phyloP scores from a whole-genome alignment of 306 rosid genomes.

The Cicer pinnatifidum region DNA sequence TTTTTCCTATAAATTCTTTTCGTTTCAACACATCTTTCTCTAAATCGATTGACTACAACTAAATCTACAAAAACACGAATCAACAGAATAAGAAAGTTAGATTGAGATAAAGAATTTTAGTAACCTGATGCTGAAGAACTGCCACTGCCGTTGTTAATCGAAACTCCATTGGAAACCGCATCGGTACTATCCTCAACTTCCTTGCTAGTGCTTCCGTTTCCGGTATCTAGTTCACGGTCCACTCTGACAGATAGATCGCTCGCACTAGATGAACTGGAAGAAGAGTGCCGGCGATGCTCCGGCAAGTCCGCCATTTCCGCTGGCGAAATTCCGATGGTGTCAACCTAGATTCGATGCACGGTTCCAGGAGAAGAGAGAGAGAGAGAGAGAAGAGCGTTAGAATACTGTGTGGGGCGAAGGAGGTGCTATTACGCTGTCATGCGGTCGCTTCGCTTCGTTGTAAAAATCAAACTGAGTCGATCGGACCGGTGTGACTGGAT shows the following conservation, averaged over 20 bases:
- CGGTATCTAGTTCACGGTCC: conserved; percentile 40
- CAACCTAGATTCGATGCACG: conserved; percentile 53
- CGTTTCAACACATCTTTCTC: not conserved
- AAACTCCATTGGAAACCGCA: conserved; percentile 43
- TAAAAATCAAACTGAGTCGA: not conserved
- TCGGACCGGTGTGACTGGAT: not conserved
- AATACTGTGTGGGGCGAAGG: not conserved
- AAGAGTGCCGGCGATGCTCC: conserved; percentile 50
- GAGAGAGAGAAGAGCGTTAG: not conserved
- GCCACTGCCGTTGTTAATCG: conserved; percentile 38
- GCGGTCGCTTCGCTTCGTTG: not conserved
- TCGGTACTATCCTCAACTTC: conserved; percentile 41
- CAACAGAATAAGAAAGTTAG: conserved; percentile 15
- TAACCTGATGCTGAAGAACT: conserved; percentile 62
- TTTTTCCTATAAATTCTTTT: not conserved
- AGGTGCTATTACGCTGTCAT: conserved; percentile 4
- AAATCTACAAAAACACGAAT: conserved; percentile 24
- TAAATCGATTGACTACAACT: not conserved
- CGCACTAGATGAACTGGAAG: conserved; percentile 45
- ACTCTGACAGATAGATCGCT: conserved; percentile 49
- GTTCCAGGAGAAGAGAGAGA: conserved; percentile 18
- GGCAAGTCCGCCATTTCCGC: conserved; percentile 62
- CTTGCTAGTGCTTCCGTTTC: conserved; percentile 45
- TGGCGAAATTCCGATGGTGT: conserved; percentile 38
- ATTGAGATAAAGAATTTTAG: conserved; percentile 19